Evolutionary conservation across 2,329 filamentous ascomycete genomes (phyloP), one percentile per base, ranked within the genome.

Genomic region (Ambrosiella beaveri): DNA sequence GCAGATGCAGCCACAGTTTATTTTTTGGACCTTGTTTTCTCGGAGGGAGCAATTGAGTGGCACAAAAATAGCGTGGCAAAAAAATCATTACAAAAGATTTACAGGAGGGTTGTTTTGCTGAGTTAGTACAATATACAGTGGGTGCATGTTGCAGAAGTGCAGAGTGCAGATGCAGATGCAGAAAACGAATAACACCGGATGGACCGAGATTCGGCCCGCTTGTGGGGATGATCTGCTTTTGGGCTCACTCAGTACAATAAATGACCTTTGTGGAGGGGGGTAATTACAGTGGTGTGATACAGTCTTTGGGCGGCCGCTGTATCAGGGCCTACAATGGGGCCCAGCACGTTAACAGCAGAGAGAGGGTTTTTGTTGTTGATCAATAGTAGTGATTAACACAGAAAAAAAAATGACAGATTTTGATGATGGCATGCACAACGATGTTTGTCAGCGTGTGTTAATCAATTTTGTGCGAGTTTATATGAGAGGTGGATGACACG

Each of bases 131-230:
- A 41, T 41, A 41, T 17, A 47, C 44, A 47, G 7, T 17, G 44
- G 44, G n/a, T n/a, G 3, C n/a, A 13, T 47, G 13, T 8, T 2
- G 44, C 7, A 17, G 44, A 8, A 47, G 19, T 15, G 8, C 11
- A 41, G n/a, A 12, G 40, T 12, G n/a, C 11, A 41, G n/a, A n/a
- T 12, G n/a, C 11, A 41, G n/a, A n/a, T 12, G n/a, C 11, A 41
- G n/a, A 41, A 35, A 36, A 56, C 27, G 35, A 60, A 57, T 57
- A 60, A 41, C 58, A 57, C 55, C 58, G 54, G 58, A 54, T 57
- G 54, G 50, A 38, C 58, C 58, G 58, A 60, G 40, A 60, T 60
- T 60, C 58, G 58, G 55, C 55, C 58, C 55, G 54, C 58, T 59
- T 59, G 57, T 56, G 57, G 57, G 19, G n/a, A 13, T 47, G 44